phyloP scores from a whole-genome alignment of 768 basidiomycete species.

The Boletus insuetus region DNA sequence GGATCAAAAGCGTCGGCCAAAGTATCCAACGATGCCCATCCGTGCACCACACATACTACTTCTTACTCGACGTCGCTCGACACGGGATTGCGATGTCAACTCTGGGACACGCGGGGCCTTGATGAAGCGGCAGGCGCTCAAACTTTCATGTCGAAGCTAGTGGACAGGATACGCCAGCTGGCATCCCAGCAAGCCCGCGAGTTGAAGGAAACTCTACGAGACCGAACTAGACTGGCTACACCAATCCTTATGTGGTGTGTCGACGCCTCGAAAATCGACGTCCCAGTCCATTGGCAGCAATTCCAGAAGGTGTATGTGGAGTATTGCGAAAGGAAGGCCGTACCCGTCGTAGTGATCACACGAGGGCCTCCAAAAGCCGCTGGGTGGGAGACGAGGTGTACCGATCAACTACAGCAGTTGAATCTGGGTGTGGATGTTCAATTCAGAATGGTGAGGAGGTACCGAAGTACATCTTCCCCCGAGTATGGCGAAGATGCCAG shows the following conservation, averaged over 20 bases:
- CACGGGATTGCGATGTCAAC: slow-evolving; percentile 7
- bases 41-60: slow-evolving; percentile 16
- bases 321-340: slow-evolving; percentile 19
- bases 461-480: background rate
- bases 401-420: slow-evolving; percentile 10
- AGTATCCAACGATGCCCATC: slow-evolving; percentile 17
- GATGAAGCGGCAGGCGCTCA: slow-evolving; percentile 18
- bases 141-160: slow-evolving; percentile 1
- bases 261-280: slow-evolving; percentile 18
- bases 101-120: slow-evolving; percentile 29
- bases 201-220: slow-evolving; percentile 12
- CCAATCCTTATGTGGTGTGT: slow-evolving; percentile 29
- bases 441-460: slow-evolving; percentile 10
- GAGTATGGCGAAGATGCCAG: slow-evolving; percentile 18
- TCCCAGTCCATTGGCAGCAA: slow-evolving; percentile 14
- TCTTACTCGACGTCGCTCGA: slow-evolving; percentile 6
- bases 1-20: background rate
- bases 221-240: background rate
- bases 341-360: slow-evolving; percentile 22
- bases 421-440: slow-evolving; percentile 4
- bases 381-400: slow-evolving; percentile 15
- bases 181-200: slow-evolving; percentile 17
- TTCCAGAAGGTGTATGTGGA: slow-evolving; percentile 25
- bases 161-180: slow-evolving; percentile 11
- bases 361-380: background rate